phyloP scores from a whole-genome alignment of 2,329 filamentous ascomycete species.

The Xylaria sp. region DNA sequence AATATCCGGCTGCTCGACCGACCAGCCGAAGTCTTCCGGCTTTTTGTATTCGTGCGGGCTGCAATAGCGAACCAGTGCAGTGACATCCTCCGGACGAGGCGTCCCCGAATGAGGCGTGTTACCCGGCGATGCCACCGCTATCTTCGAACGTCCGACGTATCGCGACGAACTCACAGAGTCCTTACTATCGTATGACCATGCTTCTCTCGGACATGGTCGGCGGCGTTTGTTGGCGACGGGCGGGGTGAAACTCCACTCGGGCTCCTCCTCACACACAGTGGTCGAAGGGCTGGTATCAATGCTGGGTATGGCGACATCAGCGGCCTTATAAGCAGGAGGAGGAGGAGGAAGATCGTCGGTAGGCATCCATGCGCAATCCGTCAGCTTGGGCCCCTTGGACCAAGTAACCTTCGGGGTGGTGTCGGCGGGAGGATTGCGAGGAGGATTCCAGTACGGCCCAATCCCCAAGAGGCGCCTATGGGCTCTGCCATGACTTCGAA shows the following conservation, averaged over 20 bases:
- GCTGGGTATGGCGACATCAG: background rate
- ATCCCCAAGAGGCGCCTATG: background rate
- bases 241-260: background rate
- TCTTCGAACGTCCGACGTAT: background rate
- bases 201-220: background rate
- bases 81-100: too few relatives aligned
- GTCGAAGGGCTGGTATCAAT: background rate
- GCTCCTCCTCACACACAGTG: background rate
- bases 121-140: background rate
- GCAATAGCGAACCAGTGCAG: too few relatives aligned
- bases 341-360: background rate
- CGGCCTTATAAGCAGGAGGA: background rate
- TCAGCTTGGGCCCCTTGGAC: background rate
- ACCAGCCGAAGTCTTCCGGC: too few relatives aligned
- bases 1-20: background rate
- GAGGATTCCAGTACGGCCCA: background rate
- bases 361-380: background rate
- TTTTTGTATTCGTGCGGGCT: too few relatives aligned
- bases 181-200: background rate
- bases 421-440: background rate
- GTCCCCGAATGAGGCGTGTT: background rate
- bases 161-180: background rate
- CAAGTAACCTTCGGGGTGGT: background rate
- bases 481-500: background rate
- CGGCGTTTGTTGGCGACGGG: background rate